A percentile compares a stretch with the other conserved stretches of the same genome.
These are phyloP conservation scores for Puccinia coronata DNA, from an alignment of 1,284 basidiomycete species.

Conservation along the genomic window DNA sequence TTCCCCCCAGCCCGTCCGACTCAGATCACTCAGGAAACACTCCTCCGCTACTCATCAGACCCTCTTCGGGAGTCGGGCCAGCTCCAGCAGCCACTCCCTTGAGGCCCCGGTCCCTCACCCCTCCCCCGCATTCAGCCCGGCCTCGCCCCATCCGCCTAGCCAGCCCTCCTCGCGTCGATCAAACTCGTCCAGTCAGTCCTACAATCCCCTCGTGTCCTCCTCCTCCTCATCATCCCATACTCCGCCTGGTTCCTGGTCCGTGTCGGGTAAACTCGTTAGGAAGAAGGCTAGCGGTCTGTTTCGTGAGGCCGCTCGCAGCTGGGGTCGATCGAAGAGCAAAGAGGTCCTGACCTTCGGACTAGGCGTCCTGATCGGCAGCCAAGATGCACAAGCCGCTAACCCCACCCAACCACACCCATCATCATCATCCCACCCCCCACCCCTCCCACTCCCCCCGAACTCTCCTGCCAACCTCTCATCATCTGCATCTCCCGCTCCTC, in stretches of 20 bases:
- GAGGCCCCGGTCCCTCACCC: not conserved
- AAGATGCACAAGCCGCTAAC: constrained; percentile 7
- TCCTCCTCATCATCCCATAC: constrained; percentile 10
- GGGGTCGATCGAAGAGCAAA: constrained; percentile 48
- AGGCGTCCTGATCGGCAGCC: constrained; percentile 33
- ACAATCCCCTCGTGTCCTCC: constrained; percentile 4
- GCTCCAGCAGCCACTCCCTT: not conserved
- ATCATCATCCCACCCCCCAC: constrained; percentile 2
- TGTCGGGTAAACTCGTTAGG: constrained; percentile 38
- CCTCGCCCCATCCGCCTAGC: not conserved
- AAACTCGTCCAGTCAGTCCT: constrained; percentile 11
- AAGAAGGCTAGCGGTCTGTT: constrained; percentile 49
- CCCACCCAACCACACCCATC: not conserved
- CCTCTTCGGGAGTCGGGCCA: not conserved
- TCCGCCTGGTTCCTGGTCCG: constrained; percentile 28
- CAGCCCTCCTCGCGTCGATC: constrained; percentile 14
- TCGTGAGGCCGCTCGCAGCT: constrained; percentile 45
- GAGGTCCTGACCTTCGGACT: constrained; percentile 42
- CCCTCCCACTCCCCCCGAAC: constrained; percentile 2
- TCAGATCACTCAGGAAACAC: constrained; percentile 11
- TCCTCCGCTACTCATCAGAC: constrained; percentile 1
- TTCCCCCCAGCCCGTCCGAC: constrained; percentile 2
- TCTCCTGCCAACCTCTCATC: not conserved
- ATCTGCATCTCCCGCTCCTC: not conserved
- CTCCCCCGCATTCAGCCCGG: constrained; percentile 1